Evolutionary conservation across 257 asterid species (phyloP).

Genomic region (Cordia subcordata): DNA sequence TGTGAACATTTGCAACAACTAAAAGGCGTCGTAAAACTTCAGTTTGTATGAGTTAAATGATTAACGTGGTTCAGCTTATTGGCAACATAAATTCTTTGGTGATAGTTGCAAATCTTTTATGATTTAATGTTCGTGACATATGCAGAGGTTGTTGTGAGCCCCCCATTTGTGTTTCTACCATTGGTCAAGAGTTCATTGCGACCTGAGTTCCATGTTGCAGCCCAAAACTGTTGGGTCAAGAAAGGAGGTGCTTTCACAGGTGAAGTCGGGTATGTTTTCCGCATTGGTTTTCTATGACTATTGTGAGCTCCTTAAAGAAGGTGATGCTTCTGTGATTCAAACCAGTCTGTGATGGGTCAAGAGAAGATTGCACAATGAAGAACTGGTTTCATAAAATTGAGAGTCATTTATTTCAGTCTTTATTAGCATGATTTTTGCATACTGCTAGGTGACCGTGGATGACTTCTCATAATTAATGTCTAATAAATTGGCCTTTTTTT

Average conservation of each 20-base stretch:
- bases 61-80: neutral
- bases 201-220: conserved; percentile 87
- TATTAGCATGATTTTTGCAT: too few species aligned
- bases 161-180: conserved; percentile 86
- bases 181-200: conserved; percentile 56
- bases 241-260: conserved; percentile 99
- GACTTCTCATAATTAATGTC: too few species aligned
- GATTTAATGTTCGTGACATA: conserved; percentile 5
- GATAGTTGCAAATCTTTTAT: neutral
- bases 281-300: neutral
- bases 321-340: neutral
- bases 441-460: too few species aligned
- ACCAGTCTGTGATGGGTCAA: neutral
- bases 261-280: conserved; percentile 69
- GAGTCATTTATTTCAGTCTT: neutral
- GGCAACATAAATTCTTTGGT: neutral
- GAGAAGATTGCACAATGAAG: neutral
- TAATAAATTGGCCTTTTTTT: too few species aligned
- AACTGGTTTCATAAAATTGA: neutral
- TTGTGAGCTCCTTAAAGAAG: too few species aligned
- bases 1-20: neutral
- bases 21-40: neutral
- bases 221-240: conserved; percentile 98
- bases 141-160: conserved; percentile 98
- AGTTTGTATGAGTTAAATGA: neutral